Percentiles rank a stretch among this genome's conserved stretches.
These are phyloP conservation scores for Mycena galericulata DNA, from an alignment of 768 basidiomycete species.

Conservation along the genomic window DNA sequence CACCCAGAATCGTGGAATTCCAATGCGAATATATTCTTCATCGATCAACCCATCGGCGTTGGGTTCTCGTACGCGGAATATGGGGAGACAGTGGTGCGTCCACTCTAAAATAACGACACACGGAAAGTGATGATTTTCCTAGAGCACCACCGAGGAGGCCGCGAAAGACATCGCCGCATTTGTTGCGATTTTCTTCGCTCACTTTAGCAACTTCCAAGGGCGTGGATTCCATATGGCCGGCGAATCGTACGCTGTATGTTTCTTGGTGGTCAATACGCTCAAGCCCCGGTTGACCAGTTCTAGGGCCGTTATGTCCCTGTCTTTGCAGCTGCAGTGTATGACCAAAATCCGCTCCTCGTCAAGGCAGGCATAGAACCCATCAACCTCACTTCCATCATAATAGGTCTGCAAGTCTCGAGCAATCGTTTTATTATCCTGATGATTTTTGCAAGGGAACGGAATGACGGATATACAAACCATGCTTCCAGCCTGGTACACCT, in stretches of 20 bases:
- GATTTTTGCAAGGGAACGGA: conserved; percentile 55
- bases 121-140: neutral
- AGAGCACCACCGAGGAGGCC: conserved; percentile 81
- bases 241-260: conserved; percentile 80
- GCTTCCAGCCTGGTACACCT: neutral
- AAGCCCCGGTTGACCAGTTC: neutral
- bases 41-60: conserved; percentile 59
- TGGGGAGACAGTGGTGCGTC: conserved; percentile 32
- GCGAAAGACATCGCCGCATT: conserved; percentile 82
- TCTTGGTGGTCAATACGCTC: conserved; percentile 27
- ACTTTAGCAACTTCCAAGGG: conserved; percentile 78
- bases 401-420: too few relatives aligned
- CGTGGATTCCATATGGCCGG: conserved; percentile 79
- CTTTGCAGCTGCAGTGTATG: conserved; percentile 82
- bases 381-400: conserved; percentile 79
- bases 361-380: conserved; percentile 60
- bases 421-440: too few relatives aligned
- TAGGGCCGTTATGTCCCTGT: conserved; percentile 79
- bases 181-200: conserved; percentile 82
- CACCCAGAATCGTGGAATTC: conserved; percentile 63
- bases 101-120: neutral
- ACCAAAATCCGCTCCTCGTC: conserved; percentile 71
- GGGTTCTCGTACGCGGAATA: conserved; percentile 61
- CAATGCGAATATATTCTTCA: conserved; percentile 60
- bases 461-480: conserved; percentile 61